Evolutionary conservation across 1,139 yeast genomes (phyloP), one percentile per base, ranked within the genome.

Genomic region (Nakaseomyces uthaithaninus): DNA sequence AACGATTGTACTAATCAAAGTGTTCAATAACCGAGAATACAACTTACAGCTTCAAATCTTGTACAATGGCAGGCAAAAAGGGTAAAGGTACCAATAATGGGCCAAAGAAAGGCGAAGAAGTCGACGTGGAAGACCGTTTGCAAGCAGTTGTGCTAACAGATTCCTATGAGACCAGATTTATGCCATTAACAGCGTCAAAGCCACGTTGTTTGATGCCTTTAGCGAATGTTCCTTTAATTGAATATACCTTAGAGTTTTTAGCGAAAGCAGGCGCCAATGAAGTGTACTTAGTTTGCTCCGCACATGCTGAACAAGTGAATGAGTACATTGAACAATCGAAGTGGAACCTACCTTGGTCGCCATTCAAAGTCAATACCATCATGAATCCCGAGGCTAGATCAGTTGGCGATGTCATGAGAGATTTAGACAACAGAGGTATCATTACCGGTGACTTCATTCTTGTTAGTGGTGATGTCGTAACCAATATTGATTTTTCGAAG

Each of bases 321-420:
- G 74, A 72, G 33, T 91, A 93, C 59, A 78, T 91, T 42, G 85
- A 80, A 52, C 60, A 66, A n/a, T 82, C 94, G 23, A 83, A 82
- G 60, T 91, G 97, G 97, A 72, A 68, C 37, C 55, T 66, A 16
- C 69, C 79, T 2, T 75, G 78, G 55, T 75, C 94, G 2, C 95
- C 96, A 1, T 89, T 91, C 63, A 72, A 74, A 43, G 71, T 91
- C 35, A 75, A 77, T 38, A 80, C 93, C 3, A 74, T 91, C 40
- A 74, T 84, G 69, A 76, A 94, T n/a, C 75, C 87, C 34, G 96
- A 89, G 59, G 80, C 93, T 12, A 69, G 89, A 59, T 84, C 95
- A 15, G 94, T 89, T 4, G 98, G 98, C 49, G 98, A 91, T 66
- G 94, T 94, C 23, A 82, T 91, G 94, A 74, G 98, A 60, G 97